phyloP scores from a whole-genome alignment of 1,284 basidiomycete species.

The Trichosporon faecale region DNA sequence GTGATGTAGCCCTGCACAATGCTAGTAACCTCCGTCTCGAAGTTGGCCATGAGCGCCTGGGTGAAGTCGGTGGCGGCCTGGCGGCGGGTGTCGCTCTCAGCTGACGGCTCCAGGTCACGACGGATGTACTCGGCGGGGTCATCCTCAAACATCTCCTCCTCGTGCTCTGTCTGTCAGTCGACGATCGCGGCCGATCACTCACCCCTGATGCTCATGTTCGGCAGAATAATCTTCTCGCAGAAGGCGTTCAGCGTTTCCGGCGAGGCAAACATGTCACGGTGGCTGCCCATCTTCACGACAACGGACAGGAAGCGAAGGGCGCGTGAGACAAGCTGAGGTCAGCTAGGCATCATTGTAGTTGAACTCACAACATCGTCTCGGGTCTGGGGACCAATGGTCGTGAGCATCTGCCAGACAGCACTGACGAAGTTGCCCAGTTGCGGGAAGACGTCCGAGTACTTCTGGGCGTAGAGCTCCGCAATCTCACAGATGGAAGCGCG shows the following conservation, averaged over 20 bases:
- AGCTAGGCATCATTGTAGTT: background rate
- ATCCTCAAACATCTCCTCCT: slow-evolving; percentile 95
- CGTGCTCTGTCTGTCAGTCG: slow-evolving; percentile 60
- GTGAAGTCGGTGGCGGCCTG: slow-evolving; percentile 92
- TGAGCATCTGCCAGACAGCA: slow-evolving; percentile 88
- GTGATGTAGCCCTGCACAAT: slow-evolving; percentile 81
- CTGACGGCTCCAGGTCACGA: slow-evolving; percentile 64
- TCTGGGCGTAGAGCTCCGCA: slow-evolving; percentile 85
- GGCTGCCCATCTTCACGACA: slow-evolving; percentile 80
- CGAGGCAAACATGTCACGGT: slow-evolving; percentile 62
- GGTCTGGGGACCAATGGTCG: slow-evolving; percentile 61
- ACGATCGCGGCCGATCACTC: slow-evolving; percentile 22
- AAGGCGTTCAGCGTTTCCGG: slow-evolving; percentile 75
- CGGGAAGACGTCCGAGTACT: slow-evolving; percentile 82
- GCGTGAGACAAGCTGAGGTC: slow-evolving; percentile 77
- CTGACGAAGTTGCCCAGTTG: slow-evolving; percentile 80
- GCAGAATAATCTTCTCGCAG: slow-evolving; percentile 85
- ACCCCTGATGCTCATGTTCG: slow-evolving; percentile 80
- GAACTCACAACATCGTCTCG: slow-evolving; percentile 70
- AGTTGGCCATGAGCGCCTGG: slow-evolving; percentile 75
- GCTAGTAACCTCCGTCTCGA: slow-evolving; percentile 76
- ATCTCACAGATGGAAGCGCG: slow-evolving; percentile 90
- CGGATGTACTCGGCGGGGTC: slow-evolving; percentile 95
- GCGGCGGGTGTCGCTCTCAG: slow-evolving; percentile 68
- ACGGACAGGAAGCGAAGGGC: slow-evolving; percentile 88